Conservation (phyloP, 345 rosid genomes). For the Jatropha curcas region DNA sequence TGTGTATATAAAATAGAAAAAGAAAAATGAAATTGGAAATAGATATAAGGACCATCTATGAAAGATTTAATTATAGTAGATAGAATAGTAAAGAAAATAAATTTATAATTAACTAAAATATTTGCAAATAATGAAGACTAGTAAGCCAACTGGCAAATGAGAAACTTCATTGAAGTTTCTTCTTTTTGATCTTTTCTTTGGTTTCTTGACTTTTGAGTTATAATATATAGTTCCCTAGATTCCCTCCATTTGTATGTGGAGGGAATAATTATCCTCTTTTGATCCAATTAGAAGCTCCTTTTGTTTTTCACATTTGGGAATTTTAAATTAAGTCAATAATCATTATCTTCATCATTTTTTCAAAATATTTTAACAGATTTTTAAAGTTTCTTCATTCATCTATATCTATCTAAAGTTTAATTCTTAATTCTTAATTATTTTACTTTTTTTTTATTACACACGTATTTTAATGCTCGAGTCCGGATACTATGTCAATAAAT, state of each 20-base stretch:
- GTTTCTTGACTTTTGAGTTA: constrained; percentile 34
- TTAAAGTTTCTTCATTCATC: no score
- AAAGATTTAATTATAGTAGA: background rate
- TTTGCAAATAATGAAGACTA: background rate
- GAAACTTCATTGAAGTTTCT: constrained; percentile 24
- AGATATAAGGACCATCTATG: background rate
- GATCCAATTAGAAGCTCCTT: no score
- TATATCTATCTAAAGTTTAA: no score
- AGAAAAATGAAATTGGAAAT: background rate
- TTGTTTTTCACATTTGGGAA: no score
- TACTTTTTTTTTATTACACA: no score
- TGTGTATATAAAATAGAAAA: background rate
- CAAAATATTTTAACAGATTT: no score
- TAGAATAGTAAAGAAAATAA: background rate
- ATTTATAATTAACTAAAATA: background rate
- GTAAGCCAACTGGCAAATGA: background rate
- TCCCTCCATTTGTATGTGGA: constrained; percentile 22
- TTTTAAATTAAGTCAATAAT: no score
- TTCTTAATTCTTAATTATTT: no score
- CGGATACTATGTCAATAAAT: no score
- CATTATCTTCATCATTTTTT: no score
- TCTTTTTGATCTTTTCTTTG: background rate
- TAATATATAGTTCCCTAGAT: constrained; percentile 21
- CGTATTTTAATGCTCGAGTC: no score
- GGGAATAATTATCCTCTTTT: constrained; percentile 12